A percentile compares a stretch with the other conserved stretches of the same genome.
Conservation (phyloP, 495 filamentous ascomycete species). For the Pseudomonodictys pantanalensis region DNA sequence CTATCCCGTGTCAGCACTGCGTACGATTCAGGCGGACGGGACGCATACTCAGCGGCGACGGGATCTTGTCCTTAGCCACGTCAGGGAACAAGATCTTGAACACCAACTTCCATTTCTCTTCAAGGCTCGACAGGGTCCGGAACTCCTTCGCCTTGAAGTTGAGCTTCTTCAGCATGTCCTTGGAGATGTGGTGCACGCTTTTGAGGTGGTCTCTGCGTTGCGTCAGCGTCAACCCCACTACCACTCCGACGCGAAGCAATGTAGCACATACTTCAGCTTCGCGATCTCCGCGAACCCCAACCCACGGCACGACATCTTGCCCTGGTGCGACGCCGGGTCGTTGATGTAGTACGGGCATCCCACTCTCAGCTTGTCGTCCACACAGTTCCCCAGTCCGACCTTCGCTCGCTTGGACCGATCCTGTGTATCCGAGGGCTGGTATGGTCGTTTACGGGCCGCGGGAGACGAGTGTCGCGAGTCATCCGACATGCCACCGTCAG, state of each 20-base stretch:
- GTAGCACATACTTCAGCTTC: neutral
- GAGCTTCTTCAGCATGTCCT: neutral
- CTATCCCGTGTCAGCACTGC: too few species aligned
- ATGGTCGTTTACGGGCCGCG: too few species aligned
- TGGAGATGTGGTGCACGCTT: neutral
- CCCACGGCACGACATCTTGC: neutral
- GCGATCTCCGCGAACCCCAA: neutral
- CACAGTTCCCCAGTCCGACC: too few species aligned
- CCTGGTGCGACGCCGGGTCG: neutral
- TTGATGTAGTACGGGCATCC: neutral
- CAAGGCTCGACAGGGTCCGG: neutral
- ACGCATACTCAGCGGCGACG: too few species aligned
- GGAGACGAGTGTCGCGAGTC: too few species aligned
- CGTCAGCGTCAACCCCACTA: neutral
- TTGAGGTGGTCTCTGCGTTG: neutral
- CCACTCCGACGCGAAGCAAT: neutral
- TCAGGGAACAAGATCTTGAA: conserved; percentile 6
- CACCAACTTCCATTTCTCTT: conserved; percentile 5
- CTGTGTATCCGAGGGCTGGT: too few species aligned
- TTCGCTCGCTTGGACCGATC: too few species aligned
- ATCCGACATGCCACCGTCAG: too few species aligned
- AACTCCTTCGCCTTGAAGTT: neutral
- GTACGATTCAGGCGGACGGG: too few species aligned
- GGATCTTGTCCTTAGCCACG: neutral
- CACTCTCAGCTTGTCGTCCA: neutral